Base-by-base conservation (phyloP, 352 stramenopile species). In the Discostella stelligera region DNA sequence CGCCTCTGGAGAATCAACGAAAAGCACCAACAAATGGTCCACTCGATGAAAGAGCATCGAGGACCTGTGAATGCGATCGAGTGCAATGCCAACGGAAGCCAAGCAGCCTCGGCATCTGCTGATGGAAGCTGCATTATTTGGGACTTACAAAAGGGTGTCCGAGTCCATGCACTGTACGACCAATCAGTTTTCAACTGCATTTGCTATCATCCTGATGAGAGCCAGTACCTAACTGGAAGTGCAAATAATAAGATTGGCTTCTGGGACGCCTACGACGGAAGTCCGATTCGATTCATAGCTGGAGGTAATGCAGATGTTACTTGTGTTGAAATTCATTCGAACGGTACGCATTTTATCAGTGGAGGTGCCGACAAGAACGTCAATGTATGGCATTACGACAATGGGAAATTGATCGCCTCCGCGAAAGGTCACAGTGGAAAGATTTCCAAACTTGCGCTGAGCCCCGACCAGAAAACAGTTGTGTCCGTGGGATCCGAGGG, bases 341-440 rank as follows among this genome's bases (percentile, higher is more conserved):
- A 79, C 23, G 96, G 96, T 25, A 93, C 91, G 37, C 70, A 94
- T 18, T 98, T 98, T 72, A 93, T 97, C 27, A 96, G 91, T 16
- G 96, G 95, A 18, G 92, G 90, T 6, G 94, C 91, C 58, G 96
- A 98, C 77, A 94, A 93, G 3, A 84, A 95, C 53, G 82, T 99
- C 25, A 98, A 96, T 78, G 85, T 98, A 25, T 99, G 96, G 95
- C 89, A 97, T 80, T 98, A 98, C 82, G 96, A 98, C 85, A 96
- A 98, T 74, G 96, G 96, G 49, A 89, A 97, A 74, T 88, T 92
- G 3, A 83, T 97, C 5, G 89, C 83, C 0, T 89, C 94, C 46
- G 96, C 95, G 20, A 89, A 94, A 27, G 96, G 96, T 25, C 96
- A 99, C 84, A 97, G 92, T 71, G 96, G 97, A 50, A 87, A 86